These are phyloP conservation scores for Aspergillus leporis DNA, from an alignment of 495 filamentous ascomycete species.

Conservation along the genomic window DNA sequence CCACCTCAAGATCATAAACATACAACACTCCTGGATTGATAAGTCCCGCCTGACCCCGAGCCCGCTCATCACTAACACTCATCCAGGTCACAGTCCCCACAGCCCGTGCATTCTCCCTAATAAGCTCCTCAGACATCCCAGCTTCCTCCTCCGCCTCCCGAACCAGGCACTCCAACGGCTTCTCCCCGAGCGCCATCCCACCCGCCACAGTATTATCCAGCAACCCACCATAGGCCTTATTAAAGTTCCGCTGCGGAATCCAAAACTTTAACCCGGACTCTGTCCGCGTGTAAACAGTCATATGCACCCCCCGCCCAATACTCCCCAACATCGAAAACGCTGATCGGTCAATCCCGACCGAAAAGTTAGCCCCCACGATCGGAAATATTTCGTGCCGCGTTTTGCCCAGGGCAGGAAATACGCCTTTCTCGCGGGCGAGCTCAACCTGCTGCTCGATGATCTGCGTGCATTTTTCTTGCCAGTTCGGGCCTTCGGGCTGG, in stretches of 20 bases:
- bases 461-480: constrained; percentile 6
- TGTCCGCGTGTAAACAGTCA: constrained; percentile 44
- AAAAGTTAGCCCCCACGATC: constrained; percentile 9
- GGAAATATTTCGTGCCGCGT: constrained; percentile 5
- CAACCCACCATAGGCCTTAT: constrained; percentile 47
- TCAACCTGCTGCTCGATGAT: constrained; percentile 7
- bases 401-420: constrained; percentile 6
- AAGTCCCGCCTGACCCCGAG: constrained; percentile 5
- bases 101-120: constrained; percentile 6
- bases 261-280: constrained; percentile 45
- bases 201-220: constrained; percentile 58
- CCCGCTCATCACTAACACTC: constrained; percentile 7
- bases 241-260: constrained; percentile 47
- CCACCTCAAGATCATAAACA: constrained; percentile 10
- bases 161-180: constrained; percentile 51
- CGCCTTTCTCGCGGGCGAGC: background rate
- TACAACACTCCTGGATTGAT: constrained; percentile 11
- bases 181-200: constrained; percentile 45
- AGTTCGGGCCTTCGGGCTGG: background rate
- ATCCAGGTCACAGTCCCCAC: constrained; percentile 13
- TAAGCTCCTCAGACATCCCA: background rate
- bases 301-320: constrained; percentile 45
- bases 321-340: constrained; percentile 52
- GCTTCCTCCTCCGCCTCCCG: constrained; percentile 57
- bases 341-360: constrained; percentile 45